phyloP scores from a whole-genome alignment of 192 early-diverging fungal genomes.

The Bifiguratus adelaidae region DNA sequence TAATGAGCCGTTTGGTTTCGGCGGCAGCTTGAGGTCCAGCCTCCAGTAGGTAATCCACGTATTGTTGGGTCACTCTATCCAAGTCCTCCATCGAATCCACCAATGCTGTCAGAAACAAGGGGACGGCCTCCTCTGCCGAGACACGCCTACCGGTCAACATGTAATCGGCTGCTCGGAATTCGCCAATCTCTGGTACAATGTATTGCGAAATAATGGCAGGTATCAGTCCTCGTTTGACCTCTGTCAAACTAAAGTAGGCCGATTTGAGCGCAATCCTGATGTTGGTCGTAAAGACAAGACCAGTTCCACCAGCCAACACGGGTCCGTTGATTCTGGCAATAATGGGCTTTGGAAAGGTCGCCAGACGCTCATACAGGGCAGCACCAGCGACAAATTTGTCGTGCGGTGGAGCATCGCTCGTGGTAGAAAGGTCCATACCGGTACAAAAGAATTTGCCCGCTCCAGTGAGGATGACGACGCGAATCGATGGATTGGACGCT shows the following conservation, averaged over 20 bases:
- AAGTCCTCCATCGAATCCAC: constrained; percentile 19
- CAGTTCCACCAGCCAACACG: constrained; percentile 49
- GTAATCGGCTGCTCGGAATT: constrained; percentile 35
- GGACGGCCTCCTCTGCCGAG: constrained; percentile 21
- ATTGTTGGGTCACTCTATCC: constrained; percentile 28
- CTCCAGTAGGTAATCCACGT: constrained; percentile 23
- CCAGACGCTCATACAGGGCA: constrained; percentile 28
- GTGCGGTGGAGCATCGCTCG: constrained; percentile 7
- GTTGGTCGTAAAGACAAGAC: constrained; percentile 42
- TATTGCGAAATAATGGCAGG: constrained; percentile 55
- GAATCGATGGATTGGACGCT: constrained; percentile 27
- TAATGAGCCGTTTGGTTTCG: constrained; percentile 37
- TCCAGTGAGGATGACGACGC: constrained; percentile 46
- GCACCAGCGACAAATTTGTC: constrained; percentile 17
- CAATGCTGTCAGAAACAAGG: constrained; percentile 19
- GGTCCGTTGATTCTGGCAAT: constrained; percentile 53
- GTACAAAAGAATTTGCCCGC: constrained; percentile 55
- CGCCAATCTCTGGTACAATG: constrained; percentile 43
- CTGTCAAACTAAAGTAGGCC: constrained; percentile 41
- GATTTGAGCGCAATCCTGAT: constrained; percentile 30
- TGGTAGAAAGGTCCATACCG: constrained; percentile 43
- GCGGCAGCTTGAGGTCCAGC: constrained; percentile 38
- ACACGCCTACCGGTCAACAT: constrained; percentile 43
- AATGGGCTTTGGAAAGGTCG: constrained; percentile 31
- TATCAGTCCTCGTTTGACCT: constrained; percentile 49